Evolutionary conservation across 73 alveolate genomes (phyloP).

Genomic region (Tetrahymena thermophila): DNA sequence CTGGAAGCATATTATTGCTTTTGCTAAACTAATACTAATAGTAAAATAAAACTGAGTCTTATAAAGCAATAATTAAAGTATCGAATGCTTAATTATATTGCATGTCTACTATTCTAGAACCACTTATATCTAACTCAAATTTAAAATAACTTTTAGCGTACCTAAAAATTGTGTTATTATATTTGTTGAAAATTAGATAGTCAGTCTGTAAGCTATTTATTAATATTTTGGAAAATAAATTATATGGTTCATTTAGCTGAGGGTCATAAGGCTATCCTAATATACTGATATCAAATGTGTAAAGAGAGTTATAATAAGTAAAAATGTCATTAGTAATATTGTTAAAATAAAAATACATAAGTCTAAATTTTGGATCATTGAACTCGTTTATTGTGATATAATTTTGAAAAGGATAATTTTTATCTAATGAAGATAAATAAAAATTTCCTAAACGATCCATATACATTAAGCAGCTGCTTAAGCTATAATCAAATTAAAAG

Average conservation of each 20-base stretch:
- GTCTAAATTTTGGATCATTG: background rate
- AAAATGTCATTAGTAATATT: background rate
- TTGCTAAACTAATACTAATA: background rate
- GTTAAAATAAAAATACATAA: too few relatives aligned
- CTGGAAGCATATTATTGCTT: too few relatives aligned
- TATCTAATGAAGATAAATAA: too few relatives aligned
- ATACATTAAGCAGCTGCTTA: too few relatives aligned
- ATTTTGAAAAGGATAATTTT: too few relatives aligned
- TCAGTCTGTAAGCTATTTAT: background rate
- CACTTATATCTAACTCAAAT: background rate
- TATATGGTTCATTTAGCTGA: background rate
- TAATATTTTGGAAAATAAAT: background rate
- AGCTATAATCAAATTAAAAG: too few relatives aligned
- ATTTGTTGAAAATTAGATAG: background rate
- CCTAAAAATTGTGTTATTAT: background rate
- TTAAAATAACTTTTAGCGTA: too few relatives aligned
- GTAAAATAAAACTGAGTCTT: background rate
- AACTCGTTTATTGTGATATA: background rate
- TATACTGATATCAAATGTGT: background rate
- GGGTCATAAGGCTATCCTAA: background rate
- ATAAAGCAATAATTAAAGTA: background rate
- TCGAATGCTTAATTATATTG: background rate
- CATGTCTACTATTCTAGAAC: background rate
- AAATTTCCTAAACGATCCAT: too few relatives aligned
- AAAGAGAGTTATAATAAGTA: too few relatives aligned